phyloP scores from a whole-genome alignment of 768 basidiomycete genomes.

The Xanthoconium purpureum region DNA sequence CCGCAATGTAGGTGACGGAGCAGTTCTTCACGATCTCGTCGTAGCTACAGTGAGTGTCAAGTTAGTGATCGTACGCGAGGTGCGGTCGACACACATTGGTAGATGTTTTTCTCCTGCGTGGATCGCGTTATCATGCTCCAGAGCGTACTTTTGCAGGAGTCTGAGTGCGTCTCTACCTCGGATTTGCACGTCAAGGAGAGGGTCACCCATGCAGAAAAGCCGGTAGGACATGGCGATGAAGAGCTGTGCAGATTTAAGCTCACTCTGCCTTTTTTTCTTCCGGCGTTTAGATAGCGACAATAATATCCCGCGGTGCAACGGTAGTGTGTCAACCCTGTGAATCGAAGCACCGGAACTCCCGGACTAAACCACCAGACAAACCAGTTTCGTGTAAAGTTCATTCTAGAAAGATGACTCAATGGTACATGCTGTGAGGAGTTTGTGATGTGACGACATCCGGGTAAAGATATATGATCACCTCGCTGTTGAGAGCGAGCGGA shows the following conservation, averaged over 20 bases:
- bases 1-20: conserved; percentile 87
- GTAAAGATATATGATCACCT: conserved; percentile 22
- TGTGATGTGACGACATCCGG: conserved; percentile 18
- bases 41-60: conserved; percentile 53
- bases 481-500: conserved; percentile 40
- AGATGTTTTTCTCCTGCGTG: conserved; percentile 86
- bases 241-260: not conserved
- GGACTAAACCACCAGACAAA: too few species aligned
- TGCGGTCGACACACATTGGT: conserved; percentile 54
- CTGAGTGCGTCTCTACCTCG: conserved; percentile 62
- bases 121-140: conserved; percentile 95
- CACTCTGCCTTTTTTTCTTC: too few species aligned
- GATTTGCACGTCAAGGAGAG: conserved; percentile 95
- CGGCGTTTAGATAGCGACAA: too few species aligned
- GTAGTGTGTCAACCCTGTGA: too few species aligned
- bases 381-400: not conserved
- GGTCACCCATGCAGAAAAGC: conserved; percentile 92
- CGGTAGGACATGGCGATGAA: conserved; percentile 49
- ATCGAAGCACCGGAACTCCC: too few species aligned
- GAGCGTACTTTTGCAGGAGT: conserved; percentile 82
- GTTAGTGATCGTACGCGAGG: not conserved
- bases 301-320: too few species aligned
- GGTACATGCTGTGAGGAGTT: conserved; percentile 39
- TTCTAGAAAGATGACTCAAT: not conserved
- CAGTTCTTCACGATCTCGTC: conserved; percentile 77